Percentiles rank a stretch among this genome's conserved stretches.
Evolutionary conservation across 2,329 filamentous ascomycete genomes (phyloP).

Genomic region (Monosporascus sp.): DNA sequence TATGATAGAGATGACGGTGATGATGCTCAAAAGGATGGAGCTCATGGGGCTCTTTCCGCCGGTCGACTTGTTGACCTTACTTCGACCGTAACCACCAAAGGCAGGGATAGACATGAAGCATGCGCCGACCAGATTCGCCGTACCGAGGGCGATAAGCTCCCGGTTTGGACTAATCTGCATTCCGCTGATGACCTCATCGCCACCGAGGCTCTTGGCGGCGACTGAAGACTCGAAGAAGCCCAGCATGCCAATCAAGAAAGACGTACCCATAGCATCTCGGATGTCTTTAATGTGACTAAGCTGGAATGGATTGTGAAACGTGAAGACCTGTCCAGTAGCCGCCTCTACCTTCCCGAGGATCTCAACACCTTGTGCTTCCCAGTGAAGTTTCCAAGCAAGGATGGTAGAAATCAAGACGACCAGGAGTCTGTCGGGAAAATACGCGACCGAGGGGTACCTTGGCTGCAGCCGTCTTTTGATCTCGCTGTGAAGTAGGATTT

Average conservation of each 20-base stretch:
- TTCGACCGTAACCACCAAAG: conserved; percentile 93
- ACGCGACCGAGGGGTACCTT: conserved; percentile 73
- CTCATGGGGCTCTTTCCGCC: conserved; percentile 92
- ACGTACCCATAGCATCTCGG: conserved; percentile 80
- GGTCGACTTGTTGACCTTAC: conserved; percentile 90
- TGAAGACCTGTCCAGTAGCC: conserved; percentile 64
- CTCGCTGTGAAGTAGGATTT: conserved; percentile 46
- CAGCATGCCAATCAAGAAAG: conserved; percentile 86
- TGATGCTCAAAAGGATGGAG: conserved; percentile 76
- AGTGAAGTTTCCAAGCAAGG: conserved; percentile 69
- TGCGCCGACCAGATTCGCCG: conserved; percentile 85
- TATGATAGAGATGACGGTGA: conserved; percentile 74
- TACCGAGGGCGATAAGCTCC: conserved; percentile 85
- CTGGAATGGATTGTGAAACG: conserved; percentile 82
- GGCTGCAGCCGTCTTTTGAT: conserved; percentile 77
- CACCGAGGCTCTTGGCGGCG: conserved; percentile 83
- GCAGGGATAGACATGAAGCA: conserved; percentile 90
- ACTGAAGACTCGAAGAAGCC: conserved; percentile 99
- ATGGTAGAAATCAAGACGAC: conserved; percentile 83
- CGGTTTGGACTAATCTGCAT: conserved; percentile 86
- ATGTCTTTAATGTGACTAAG: conserved; percentile 73
- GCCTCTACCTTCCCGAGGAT: conserved; percentile 79
- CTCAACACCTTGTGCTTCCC: conserved; percentile 75
- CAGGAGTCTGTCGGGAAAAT: conserved; percentile 84
- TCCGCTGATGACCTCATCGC: conserved; percentile 63